These are phyloP conservation scores for Paramecium caudatum DNA, from an alignment of 73 alveolate species.

Conservation along the genomic window DNA sequence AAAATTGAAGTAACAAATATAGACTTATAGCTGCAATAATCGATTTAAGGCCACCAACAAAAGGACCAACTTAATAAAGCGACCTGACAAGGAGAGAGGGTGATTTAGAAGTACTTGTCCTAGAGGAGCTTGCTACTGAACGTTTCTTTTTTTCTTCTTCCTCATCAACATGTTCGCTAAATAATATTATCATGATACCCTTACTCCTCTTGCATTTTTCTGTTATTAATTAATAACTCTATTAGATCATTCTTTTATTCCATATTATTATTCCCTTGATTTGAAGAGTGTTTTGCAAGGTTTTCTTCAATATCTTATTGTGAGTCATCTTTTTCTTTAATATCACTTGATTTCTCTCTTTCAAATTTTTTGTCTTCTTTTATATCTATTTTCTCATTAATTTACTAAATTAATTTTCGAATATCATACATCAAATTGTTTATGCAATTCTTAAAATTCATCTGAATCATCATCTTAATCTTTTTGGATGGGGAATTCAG, in stretches of 20 bases:
- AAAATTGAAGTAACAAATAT: not conserved
- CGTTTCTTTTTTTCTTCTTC: slow-evolving; percentile 57
- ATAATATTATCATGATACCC: not conserved
- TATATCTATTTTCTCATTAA: not conserved
- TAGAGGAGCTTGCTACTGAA: slow-evolving; percentile 63
- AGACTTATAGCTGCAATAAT: not conserved
- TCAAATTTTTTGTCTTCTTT: not conserved
- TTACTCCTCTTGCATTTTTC: slow-evolving; percentile 33
- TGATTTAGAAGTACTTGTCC: slow-evolving; percentile 58
- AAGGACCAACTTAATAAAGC: slow-evolving; percentile 37
- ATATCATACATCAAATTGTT: slow-evolving; percentile 30
- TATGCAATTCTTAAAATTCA: not conserved
- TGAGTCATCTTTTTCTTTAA: slow-evolving; percentile 61
- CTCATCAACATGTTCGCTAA: not conserved
- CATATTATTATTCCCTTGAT: not conserved
- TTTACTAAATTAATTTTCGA: not conserved
- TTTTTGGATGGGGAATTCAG: not conserved
- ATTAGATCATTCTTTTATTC: not conserved
- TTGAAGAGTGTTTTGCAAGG: slow-evolving; percentile 43
- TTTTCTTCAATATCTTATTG: slow-evolving; percentile 43
- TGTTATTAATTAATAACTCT: not conserved
- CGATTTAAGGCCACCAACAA: slow-evolving; percentile 22
- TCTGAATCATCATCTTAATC: slow-evolving; percentile 42
- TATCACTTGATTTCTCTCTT: not conserved
- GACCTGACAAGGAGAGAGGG: slow-evolving; percentile 54